A percentile compares a stretch with the other conserved stretches of the same genome.
Evolutionary conservation across 75 land plant genomes (phyloP).

Genomic region (Ceratopteris richardii): DNA sequence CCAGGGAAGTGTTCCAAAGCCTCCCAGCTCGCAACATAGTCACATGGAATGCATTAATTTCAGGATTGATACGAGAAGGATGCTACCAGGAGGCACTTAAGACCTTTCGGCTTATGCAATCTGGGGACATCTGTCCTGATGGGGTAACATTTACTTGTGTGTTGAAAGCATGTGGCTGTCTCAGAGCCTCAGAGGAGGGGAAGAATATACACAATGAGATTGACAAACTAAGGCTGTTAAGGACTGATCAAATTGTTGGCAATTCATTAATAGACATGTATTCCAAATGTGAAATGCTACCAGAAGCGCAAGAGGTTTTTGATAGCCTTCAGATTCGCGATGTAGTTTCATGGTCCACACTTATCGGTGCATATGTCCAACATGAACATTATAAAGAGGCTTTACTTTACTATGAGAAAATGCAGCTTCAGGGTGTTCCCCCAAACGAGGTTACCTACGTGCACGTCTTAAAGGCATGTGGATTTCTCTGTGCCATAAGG

Average conservation of each 20-base stretch:
- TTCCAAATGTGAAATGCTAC: slow-evolving; percentile 28
- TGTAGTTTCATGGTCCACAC: slow-evolving; percentile 55
- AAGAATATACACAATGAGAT: slow-evolving; percentile 7
- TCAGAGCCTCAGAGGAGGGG: slow-evolving; percentile 2
- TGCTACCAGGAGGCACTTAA: slow-evolving; percentile 10
- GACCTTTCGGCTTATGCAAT: slow-evolving; percentile 14
- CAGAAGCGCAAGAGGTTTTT: slow-evolving; percentile 37
- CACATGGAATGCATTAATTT: slow-evolving; percentile 23
- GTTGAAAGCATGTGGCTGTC: background rate
- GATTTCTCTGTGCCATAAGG: slow-evolving; percentile 6
- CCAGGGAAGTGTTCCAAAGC: slow-evolving; percentile 9
- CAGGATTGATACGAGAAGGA: slow-evolving; percentile 24
- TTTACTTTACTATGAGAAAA: slow-evolving; percentile 20
- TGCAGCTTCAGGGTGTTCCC: slow-evolving; percentile 26
- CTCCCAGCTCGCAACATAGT: background rate
- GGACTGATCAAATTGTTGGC: slow-evolving; percentile 5
- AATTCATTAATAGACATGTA: slow-evolving; percentile 58
- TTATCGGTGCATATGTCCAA: slow-evolving; percentile 38
- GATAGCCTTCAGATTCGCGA: slow-evolving; percentile 40
- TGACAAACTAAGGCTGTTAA: background rate
- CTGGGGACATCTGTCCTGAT: slow-evolving; percentile 20
- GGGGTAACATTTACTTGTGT: slow-evolving; percentile 18
- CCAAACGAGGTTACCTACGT: slow-evolving; percentile 51
- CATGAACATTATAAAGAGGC: slow-evolving; percentile 35
- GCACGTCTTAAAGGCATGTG: slow-evolving; percentile 46